These are phyloP conservation scores for Primulina eburnea DNA, from an alignment of 257 asterid species.

Conservation along the genomic window DNA sequence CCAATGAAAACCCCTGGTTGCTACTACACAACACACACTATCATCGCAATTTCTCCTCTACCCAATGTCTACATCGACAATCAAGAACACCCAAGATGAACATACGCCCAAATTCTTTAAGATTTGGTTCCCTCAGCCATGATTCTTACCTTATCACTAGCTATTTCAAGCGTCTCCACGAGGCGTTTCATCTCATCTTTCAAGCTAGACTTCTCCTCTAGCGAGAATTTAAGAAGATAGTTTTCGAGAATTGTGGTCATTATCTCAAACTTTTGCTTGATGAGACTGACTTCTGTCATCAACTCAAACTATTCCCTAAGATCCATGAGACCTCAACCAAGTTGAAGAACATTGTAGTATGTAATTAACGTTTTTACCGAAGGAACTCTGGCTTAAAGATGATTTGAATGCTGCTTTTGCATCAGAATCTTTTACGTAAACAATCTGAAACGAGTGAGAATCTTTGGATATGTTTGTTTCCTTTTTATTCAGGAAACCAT, in stretches of 20 bases:
- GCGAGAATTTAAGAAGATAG: slow-evolving; percentile 33
- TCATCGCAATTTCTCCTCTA: not conserved
- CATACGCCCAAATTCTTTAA: not conserved
- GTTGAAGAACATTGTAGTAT: slow-evolving; percentile 32
- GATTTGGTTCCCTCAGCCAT: not conserved
- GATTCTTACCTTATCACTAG: slow-evolving; percentile 12
- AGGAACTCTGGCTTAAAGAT: slow-evolving; percentile 40
- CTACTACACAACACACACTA: no score
- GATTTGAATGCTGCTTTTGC: slow-evolving; percentile 54
- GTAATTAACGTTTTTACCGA: slow-evolving; percentile 39
- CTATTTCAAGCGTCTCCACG: slow-evolving; percentile 33
- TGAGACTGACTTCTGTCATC: slow-evolving; percentile 23
- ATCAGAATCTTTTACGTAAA: slow-evolving; percentile 37
- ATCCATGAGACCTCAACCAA: slow-evolving; percentile 21
- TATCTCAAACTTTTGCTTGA: slow-evolving; percentile 27
- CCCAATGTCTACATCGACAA: not conserved
- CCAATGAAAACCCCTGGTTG: no score
- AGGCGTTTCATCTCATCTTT: slow-evolving; percentile 35
- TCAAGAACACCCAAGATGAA: not conserved
- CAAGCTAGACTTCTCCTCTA: slow-evolving; percentile 29
- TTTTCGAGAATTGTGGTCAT: slow-evolving; percentile 34
- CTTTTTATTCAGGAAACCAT: slow-evolving; percentile 44
- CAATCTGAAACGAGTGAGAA: slow-evolving; percentile 36
- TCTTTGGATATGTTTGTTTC: slow-evolving; percentile 42
- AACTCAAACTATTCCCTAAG: slow-evolving; percentile 31